Percentiles rank a stretch among this genome's conserved stretches.
phyloP scores from a whole-genome alignment of 1,139 yeast species.

The Magnusiomyces tetraspermus region DNA sequence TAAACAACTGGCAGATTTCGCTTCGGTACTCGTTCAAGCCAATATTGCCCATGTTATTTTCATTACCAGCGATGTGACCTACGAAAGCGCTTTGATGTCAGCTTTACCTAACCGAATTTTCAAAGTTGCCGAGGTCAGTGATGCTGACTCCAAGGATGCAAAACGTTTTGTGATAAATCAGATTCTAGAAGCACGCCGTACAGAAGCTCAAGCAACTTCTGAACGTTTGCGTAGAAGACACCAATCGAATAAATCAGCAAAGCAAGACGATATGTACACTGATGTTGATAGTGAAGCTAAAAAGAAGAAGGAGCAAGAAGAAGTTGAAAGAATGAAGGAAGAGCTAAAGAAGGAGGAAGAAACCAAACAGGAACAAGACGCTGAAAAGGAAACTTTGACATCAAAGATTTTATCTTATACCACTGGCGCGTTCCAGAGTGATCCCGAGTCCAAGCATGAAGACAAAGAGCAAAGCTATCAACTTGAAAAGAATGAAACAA shows the following conservation, averaged over 20 bases:
- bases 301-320: slow-evolving; percentile 9
- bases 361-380: background rate
- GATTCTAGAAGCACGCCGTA: slow-evolving; percentile 26
- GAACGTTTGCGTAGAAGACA: background rate
- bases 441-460: slow-evolving; percentile 7
- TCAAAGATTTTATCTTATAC: background rate
- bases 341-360: slow-evolving; percentile 6
- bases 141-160: slow-evolving; percentile 69
- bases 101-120: slow-evolving; percentile 77
- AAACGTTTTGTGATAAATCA: slow-evolving; percentile 61
- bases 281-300: background rate
- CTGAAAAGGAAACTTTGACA: background rate
- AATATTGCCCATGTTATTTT: slow-evolving; percentile 85
- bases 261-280: background rate
- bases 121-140: slow-evolving; percentile 63
- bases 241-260: background rate
- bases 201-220: slow-evolving; percentile 9
- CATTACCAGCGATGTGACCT: slow-evolving; percentile 77
- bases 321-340: slow-evolving; percentile 17
- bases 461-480: slow-evolving; percentile 5
- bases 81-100: slow-evolving; percentile 55
- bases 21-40: slow-evolving; percentile 61
- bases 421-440: background rate
- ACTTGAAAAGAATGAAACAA: too few relatives aligned
- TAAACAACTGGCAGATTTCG: slow-evolving; percentile 79